Percentiles rank a stretch among this genome's conserved stretches.
phyloP scores from a whole-genome alignment of 140 eudicot species.

The Bidens hawaiensis region DNA sequence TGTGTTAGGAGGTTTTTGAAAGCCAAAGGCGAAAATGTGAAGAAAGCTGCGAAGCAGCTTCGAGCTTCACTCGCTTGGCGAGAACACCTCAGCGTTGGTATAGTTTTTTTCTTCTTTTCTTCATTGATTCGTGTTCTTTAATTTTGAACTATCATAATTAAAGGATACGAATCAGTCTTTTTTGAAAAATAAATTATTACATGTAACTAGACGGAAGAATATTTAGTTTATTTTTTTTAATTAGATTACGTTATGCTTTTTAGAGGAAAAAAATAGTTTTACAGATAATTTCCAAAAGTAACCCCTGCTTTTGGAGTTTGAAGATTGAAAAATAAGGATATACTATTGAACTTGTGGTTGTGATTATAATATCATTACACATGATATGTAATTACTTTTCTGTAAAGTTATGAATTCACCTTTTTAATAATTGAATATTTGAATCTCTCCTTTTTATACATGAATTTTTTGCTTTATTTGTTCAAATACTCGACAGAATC shows the following conservation, averaged over 20 bases:
- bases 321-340: neutral
- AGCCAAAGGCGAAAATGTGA: conserved; percentile 78
- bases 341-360: conserved; percentile 25
- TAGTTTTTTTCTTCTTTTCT: too few relatives aligned
- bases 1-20: conserved; percentile 79
- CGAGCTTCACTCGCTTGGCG: conserved; percentile 89
- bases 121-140: too few relatives aligned
- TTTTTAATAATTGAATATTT: conserved; percentile 19
- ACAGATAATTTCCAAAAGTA: neutral
- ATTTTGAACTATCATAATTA: too few relatives aligned
- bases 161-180: too few relatives aligned
- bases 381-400: conserved; percentile 25
- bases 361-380: conserved; percentile 43
- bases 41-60: conserved; percentile 90
- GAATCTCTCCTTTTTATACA: conserved; percentile 37
- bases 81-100: conserved; percentile 69
- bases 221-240: too few relatives aligned
- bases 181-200: neutral
- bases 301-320: neutral
- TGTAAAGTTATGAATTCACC: conserved; percentile 17
- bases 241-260: too few relatives aligned
- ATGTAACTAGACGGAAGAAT: neutral
- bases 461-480: conserved; percentile 16
- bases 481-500: conserved; percentile 21
- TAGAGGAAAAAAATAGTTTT: neutral